Percentiles rank a stretch among this genome's conserved stretches.
These are phyloP conservation scores for Lentinula edodes DNA, from an alignment of 768 basidiomycete species.

Conservation along the genomic window DNA sequence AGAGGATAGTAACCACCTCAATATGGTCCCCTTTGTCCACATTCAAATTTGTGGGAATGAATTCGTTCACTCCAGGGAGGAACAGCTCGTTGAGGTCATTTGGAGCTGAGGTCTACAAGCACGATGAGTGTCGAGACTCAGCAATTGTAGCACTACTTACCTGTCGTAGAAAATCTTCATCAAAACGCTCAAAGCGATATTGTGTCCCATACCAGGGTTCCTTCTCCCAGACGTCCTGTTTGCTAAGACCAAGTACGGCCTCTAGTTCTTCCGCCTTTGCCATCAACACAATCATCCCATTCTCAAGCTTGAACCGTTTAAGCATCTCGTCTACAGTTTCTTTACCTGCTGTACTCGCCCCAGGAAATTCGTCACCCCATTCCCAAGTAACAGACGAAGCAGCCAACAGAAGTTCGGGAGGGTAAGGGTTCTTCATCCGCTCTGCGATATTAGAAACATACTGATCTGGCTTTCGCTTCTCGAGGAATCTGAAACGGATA, in stretches of 20 bases:
- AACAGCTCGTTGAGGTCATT: conserved; percentile 65
- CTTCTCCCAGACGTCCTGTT: conserved; percentile 50
- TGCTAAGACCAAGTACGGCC: conserved; percentile 45
- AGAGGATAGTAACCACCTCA: conserved; percentile 38
- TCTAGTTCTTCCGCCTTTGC: conserved; percentile 68
- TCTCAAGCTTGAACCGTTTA: conserved; percentile 48
- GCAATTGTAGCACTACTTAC: conserved; percentile 21
- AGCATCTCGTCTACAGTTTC: conserved; percentile 58
- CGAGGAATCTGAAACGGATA: conserved; percentile 81
- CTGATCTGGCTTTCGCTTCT: conserved; percentile 73
- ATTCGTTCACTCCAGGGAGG: conserved; percentile 83
- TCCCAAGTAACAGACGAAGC: conserved; percentile 69
- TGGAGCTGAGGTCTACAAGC: conserved; percentile 49
- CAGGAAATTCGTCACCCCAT: conserved; percentile 52
- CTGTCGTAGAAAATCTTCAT: conserved; percentile 54
- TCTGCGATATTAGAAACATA: conserved; percentile 77
- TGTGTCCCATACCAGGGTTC: conserved; percentile 94
- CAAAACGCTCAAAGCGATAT: conserved; percentile 71
- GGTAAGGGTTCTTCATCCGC: conserved; percentile 74
- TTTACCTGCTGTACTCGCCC: conserved; percentile 28
- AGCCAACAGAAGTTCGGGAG: conserved; percentile 68
- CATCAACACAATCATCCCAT: conserved; percentile 72
- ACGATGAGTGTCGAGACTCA: not conserved
- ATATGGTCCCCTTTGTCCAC: conserved; percentile 70
- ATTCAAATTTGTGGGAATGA: conserved; percentile 83